Evolutionary conservation across 2,329 filamentous ascomycete genomes (phyloP).

Genomic region (Beauveria australis): DNA sequence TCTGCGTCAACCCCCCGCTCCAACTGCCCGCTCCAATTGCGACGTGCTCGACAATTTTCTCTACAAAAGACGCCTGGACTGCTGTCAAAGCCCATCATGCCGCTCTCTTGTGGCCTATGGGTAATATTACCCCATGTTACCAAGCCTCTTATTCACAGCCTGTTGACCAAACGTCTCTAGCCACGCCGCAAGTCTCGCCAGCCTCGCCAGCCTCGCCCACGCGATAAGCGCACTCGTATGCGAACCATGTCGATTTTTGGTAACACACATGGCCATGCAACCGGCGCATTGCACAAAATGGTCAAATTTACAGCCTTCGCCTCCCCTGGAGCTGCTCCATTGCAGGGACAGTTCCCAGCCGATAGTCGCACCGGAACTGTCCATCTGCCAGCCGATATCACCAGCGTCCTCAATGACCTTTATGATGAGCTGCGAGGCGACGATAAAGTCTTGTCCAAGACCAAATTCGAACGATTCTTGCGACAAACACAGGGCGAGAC

Average conservation of each 20-base stretch:
- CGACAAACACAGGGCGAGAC: slow-evolving; percentile 38
- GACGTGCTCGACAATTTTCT: neutral
- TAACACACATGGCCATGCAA: slow-evolving; percentile 25
- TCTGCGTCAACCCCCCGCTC: neutral
- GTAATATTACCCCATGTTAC: neutral
- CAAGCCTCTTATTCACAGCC: neutral
- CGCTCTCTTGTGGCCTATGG: slow-evolving; percentile 7
- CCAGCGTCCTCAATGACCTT: slow-evolving; percentile 37
- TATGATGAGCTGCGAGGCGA: slow-evolving; percentile 37
- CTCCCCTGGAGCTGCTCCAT: slow-evolving; percentile 21
- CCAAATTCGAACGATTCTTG: slow-evolving; percentile 42
- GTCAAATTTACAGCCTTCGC: slow-evolving; percentile 26
- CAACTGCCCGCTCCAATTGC: neutral
- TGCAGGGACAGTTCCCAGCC: slow-evolving; percentile 18
- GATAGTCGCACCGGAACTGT: slow-evolving; percentile 20
- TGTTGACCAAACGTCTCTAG: neutral
- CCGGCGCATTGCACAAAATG: slow-evolving; percentile 23
- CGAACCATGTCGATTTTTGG: slow-evolving; percentile 33
- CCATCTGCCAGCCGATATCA: slow-evolving; percentile 40
- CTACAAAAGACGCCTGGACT: neutral
- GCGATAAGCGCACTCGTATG: slow-evolving; percentile 20
- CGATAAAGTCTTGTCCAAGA: slow-evolving; percentile 22
- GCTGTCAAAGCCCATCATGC: neutral
- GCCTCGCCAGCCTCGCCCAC: neutral
- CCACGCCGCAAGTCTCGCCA: neutral